phyloP scores from a whole-genome alignment of 164 flowering plant genomes.

The Nelumbo lutea region DNA sequence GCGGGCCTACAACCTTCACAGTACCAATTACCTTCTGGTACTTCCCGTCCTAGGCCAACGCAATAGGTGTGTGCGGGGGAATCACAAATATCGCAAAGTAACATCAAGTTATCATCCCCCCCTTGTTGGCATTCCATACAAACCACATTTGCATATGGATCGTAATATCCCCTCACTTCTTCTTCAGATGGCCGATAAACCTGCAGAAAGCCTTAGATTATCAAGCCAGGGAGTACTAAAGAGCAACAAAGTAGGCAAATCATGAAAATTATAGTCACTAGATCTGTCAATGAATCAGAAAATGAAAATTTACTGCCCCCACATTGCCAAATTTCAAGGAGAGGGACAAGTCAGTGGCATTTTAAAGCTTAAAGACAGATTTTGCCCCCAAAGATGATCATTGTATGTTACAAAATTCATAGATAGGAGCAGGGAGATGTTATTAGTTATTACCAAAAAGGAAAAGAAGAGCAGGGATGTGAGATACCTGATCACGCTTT shows the following conservation, averaged over 20 bases:
- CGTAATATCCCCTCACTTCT: conserved; percentile 77
- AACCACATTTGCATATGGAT: conserved; percentile 84
- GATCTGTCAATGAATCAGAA: no score
- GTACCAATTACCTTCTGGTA: conserved; percentile 98
- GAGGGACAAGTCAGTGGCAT: background rate
- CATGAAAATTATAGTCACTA: no score
- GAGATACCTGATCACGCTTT: conserved; percentile 81
- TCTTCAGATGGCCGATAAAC: conserved; percentile 97
- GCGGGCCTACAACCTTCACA: conserved; percentile 78
- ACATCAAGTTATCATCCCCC: conserved; percentile 92
- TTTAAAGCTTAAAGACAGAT: no score
- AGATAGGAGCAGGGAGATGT: background rate
- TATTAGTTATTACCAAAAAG: no score
- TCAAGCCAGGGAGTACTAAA: background rate
- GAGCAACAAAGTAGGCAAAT: background rate
- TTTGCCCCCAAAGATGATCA: background rate
- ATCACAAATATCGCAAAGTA: conserved; percentile 95
- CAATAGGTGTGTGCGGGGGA: conserved; percentile 99
- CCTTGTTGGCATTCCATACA: conserved; percentile 90
- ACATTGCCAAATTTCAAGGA: no score
- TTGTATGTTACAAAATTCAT: background rate
- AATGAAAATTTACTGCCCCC: no score
- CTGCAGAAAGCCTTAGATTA: conserved; percentile 31
- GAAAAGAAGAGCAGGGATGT: background rate
- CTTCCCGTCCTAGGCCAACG: conserved; percentile 90